phyloP scores from a whole-genome alignment of 2,329 filamentous ascomycete species.

The Cladosporium sp. region DNA sequence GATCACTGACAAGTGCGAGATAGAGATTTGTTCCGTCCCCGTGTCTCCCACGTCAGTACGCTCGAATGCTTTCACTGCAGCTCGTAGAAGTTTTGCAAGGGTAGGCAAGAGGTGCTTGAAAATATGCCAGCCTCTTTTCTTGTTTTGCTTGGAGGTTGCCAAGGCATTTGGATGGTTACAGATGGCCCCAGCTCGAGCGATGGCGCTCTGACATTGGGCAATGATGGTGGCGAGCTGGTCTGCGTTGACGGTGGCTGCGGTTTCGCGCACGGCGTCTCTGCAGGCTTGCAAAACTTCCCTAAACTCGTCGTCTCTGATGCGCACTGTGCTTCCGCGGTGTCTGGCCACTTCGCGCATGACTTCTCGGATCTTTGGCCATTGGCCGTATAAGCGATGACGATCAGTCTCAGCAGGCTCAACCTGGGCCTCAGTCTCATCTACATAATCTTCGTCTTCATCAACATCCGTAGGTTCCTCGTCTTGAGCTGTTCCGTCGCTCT shows the following conservation, averaged over 20 bases:
- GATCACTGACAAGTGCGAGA: background rate
- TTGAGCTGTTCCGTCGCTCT: background rate
- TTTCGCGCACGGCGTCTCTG: background rate
- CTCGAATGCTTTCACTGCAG: constrained; percentile 15
- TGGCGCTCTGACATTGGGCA: constrained; percentile 6
- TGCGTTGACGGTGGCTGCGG: background rate
- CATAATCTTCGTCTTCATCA: background rate
- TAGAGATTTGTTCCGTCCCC: background rate
- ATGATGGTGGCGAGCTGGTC: background rate
- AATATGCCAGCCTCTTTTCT: constrained; percentile 18
- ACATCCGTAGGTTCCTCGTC: background rate
- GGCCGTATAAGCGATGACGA: constrained; percentile 6
- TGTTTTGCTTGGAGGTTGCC: constrained; percentile 10
- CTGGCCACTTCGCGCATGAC: background rate
- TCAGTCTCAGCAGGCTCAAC: background rate
- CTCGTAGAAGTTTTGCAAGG: constrained; percentile 21
- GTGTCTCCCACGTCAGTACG: constrained; percentile 5
- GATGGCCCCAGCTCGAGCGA: constrained; percentile 10
- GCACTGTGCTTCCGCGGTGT: background rate
- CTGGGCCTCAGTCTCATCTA: background rate
- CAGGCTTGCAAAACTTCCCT: background rate
- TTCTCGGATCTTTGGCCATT: constrained; percentile 5
- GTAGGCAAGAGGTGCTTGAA: constrained; percentile 26
- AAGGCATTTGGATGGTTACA: background rate
- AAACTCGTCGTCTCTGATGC: background rate